Evolutionary conservation across 768 basidiomycete genomes (phyloP).

Genomic region (Xerocomellus chrysenteron): DNA sequence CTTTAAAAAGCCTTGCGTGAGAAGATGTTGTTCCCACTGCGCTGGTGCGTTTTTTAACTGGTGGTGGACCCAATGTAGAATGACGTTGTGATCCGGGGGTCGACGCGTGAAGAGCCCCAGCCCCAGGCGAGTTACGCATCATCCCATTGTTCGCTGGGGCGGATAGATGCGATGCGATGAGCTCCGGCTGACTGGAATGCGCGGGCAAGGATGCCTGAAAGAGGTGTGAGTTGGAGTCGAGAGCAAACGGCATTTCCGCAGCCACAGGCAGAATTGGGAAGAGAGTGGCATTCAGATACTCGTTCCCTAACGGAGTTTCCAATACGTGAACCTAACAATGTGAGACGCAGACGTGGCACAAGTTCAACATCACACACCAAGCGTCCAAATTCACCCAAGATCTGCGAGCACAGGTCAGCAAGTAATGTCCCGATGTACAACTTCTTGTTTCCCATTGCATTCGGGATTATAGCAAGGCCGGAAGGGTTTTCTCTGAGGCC

Average conservation of each 20-base stretch:
- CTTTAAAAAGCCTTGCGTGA: constrained; percentile 83
- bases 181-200: constrained; percentile 57
- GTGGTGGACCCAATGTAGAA: constrained; percentile 45
- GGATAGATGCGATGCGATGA: constrained; percentile 29
- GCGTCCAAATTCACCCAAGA: constrained; percentile 81
- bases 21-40: constrained; percentile 69
- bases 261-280: constrained; percentile 62
- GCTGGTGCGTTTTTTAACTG: constrained; percentile 58
- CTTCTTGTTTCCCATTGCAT: constrained; percentile 83
- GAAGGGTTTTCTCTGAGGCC: constrained; percentile 56
- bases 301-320: constrained; percentile 83
- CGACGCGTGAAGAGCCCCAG: constrained; percentile 24
- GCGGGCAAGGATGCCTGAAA: constrained; percentile 47
- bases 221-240: constrained; percentile 46
- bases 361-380: constrained; percentile 54
- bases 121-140: constrained; percentile 54
- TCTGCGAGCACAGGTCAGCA: constrained; percentile 84
- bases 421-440: constrained; percentile 86
- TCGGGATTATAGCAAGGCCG: constrained; percentile 77
- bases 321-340: constrained; percentile 63
- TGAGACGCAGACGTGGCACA: constrained; percentile 7
- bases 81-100: constrained; percentile 43
- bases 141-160: constrained; percentile 31
- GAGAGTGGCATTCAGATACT: constrained; percentile 71
- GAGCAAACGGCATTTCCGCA: constrained; percentile 57